phyloP scores from a whole-genome alignment of 1,139 yeast species.

The Oligophagozyma castellii region DNA sequence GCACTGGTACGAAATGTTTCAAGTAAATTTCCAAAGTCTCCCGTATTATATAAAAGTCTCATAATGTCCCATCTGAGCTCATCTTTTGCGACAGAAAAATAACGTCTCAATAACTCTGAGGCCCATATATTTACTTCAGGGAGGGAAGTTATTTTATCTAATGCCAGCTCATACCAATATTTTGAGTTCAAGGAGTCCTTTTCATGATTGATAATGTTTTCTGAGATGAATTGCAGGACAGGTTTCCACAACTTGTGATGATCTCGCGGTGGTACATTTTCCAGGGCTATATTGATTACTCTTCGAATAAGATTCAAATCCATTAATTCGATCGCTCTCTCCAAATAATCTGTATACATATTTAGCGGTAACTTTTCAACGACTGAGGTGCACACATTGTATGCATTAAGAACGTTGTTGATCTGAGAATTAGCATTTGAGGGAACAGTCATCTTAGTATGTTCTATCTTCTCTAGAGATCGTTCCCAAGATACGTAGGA shows the following conservation, averaged over 20 bases:
- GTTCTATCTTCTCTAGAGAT: not conserved
- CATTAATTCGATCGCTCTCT: slow-evolving; percentile 29
- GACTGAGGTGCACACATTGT: too few species aligned
- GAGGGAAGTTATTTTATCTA: too few species aligned
- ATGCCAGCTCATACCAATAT: not conserved
- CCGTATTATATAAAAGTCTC: too few species aligned
- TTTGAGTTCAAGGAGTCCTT: not conserved
- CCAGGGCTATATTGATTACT: slow-evolving; percentile 41
- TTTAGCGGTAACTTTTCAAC: not conserved
- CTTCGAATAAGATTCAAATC: slow-evolving; percentile 34
- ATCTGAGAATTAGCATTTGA: not conserved
- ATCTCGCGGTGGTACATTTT: slow-evolving; percentile 27
- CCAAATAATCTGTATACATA: slow-evolving; percentile 28
- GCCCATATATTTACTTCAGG: slow-evolving; percentile 17
- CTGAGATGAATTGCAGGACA: not conserved
- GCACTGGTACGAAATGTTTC: too few species aligned
- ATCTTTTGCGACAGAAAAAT: slow-evolving; percentile 8
- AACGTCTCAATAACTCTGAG: slow-evolving; percentile 21
- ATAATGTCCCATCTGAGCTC: too few species aligned
- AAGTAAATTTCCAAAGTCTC: too few species aligned
- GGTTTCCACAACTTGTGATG: not conserved
- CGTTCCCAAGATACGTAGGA: slow-evolving; percentile 11
- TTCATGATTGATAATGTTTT: not conserved
- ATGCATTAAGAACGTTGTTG: not conserved
- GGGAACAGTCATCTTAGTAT: too few species aligned